Conservation (phyloP, 345 rosid genomes). For the Diplotaxis tenuifolia region DNA sequence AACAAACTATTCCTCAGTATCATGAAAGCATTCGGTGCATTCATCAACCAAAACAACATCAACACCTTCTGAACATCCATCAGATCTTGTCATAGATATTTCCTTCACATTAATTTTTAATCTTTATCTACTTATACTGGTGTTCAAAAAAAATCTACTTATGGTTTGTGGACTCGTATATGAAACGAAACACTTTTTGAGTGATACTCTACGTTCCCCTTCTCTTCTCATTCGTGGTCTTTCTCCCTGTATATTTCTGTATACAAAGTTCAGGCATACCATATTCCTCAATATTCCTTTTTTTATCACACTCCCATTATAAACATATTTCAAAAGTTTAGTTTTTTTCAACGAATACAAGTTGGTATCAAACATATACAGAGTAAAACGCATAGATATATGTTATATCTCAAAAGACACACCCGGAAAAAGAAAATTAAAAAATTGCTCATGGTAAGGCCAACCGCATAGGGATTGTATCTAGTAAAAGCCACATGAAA, state of each 20-base stretch:
- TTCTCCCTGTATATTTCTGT: neutral
- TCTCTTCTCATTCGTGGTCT: neutral
- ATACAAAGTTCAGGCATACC: neutral
- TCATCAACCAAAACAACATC: no score
- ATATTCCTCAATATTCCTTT: neutral
- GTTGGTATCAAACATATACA: slow-evolving; percentile 37
- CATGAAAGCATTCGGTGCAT: no score
- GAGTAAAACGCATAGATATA: slow-evolving; percentile 25
- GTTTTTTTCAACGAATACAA: slow-evolving; percentile 32
- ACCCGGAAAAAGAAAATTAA: neutral
- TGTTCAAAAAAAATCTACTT: no score
- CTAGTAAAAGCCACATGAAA: slow-evolving; percentile 31
- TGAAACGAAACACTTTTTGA: neutral
- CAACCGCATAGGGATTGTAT: slow-evolving; percentile 17
- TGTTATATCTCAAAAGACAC: slow-evolving; percentile 31
- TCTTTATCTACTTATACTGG: neutral
- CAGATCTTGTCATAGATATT: neutral
- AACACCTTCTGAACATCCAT: no score
- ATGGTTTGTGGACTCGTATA: neutral
- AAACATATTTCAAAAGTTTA: neutral
- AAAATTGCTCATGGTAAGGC: slow-evolving; percentile 17
- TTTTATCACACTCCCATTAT: neutral
- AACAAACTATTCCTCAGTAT: no score
- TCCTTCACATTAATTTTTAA: neutral
- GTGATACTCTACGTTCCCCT: neutral